These are phyloP conservation scores for Lenwebbia sp. DNA, from an alignment of 345 rosid species.

Conservation along the genomic window DNA sequence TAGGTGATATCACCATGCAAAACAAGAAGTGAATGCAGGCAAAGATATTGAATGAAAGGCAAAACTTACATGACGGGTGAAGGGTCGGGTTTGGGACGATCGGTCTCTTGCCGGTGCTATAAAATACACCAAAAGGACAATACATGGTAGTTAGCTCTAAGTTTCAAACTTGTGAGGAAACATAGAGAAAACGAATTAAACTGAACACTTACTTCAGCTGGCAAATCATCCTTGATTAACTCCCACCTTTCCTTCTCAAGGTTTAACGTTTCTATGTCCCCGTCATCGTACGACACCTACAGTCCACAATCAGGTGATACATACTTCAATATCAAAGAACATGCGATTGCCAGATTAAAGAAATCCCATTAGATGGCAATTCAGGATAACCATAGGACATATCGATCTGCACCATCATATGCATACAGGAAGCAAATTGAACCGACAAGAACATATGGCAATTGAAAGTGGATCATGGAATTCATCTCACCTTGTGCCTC, in stretches of 20 bases:
- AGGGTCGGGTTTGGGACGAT: background rate
- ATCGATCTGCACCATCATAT: background rate
- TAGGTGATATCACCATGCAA: background rate
- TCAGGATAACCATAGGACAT: background rate
- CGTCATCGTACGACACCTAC: background rate
- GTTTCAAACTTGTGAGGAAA: accelerated
- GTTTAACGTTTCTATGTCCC: background rate
- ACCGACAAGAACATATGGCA: background rate
- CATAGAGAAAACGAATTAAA: background rate
- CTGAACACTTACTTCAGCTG: accelerated
- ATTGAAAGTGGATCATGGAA: background rate
- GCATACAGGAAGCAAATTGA: background rate
- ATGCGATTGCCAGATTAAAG: background rate
- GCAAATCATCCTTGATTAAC: background rate
- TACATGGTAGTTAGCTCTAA: accelerated
- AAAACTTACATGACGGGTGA: background rate
- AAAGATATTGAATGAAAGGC: background rate
- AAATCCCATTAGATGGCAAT: accelerated
- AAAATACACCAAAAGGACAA: background rate
- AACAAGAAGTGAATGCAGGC: background rate
- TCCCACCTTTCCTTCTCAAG: background rate
- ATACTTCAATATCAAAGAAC: background rate
- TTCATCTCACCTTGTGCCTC: background rate
- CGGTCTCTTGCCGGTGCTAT: accelerated
- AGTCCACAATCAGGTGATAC: background rate